These are phyloP conservation scores for Malassezia obtusa DNA, from an alignment of 1,284 basidiomycete genomes.

Conservation along the genomic window DNA sequence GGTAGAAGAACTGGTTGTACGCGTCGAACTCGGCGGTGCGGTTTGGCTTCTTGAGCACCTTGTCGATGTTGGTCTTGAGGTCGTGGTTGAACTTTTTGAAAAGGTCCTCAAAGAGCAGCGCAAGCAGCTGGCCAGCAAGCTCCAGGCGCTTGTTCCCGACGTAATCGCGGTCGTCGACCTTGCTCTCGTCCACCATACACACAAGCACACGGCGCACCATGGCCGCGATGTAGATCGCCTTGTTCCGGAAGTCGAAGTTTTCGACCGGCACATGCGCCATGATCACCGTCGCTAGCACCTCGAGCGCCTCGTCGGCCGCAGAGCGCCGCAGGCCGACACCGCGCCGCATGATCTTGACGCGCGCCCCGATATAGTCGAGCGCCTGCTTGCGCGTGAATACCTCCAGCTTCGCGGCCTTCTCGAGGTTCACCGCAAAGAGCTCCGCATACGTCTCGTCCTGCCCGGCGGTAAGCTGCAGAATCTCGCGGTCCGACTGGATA, in stretches of 20 bases:
- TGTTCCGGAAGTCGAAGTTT: conserved; percentile 80
- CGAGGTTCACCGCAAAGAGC: conserved; percentile 80
- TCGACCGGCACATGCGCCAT: conserved; percentile 91
- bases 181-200: conserved; percentile 90
- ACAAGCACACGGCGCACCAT: conserved; percentile 94
- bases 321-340: conserved; percentile 63
- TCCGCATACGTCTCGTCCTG: conserved; percentile 80
- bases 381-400: conserved; percentile 89
- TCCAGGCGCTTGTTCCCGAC: conserved; percentile 98
- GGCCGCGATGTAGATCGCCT: conserved; percentile 93
- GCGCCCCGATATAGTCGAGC: conserved; percentile 83
- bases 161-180: conserved; percentile 97
- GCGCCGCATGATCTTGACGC: conserved; percentile 78
- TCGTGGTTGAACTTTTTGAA: conserved; percentile 99
- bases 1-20: conserved; percentile 80
- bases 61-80: conserved; percentile 91
- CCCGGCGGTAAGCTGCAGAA: conserved; percentile 85
- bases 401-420: conserved; percentile 62
- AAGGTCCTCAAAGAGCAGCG: conserved; percentile 88
- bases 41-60: conserved; percentile 91
- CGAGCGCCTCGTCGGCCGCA: conserved; percentile 84
- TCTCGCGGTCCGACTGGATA: conserved; percentile 94
- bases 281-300: conserved; percentile 91
- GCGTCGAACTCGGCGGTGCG: conserved; percentile 93
- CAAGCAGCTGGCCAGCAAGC: conserved; percentile 89